Evolutionary conservation across 2,329 filamentous ascomycete species (phyloP).

Genomic region (Coniochaeta sp.): DNA sequence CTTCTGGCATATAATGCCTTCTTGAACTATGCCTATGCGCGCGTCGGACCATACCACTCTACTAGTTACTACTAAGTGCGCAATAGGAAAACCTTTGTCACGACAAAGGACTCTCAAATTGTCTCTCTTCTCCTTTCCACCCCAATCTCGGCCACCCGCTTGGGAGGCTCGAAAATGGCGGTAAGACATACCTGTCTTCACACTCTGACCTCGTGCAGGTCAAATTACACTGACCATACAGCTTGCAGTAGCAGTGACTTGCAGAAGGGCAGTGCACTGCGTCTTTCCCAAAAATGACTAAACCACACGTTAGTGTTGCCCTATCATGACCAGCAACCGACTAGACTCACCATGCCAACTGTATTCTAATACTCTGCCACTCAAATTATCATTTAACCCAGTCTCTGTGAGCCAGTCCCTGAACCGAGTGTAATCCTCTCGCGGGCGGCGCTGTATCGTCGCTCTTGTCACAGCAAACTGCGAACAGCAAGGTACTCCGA

Average conservation of each 20-base stretch:
- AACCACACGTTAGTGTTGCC: neutral
- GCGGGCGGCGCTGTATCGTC: constrained; percentile 38
- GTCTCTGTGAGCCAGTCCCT: constrained; percentile 54
- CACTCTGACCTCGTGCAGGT: constrained; percentile 38
- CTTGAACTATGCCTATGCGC: too few relatives aligned
- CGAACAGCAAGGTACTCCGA: constrained; percentile 55
- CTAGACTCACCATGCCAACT: constrained; percentile 53
- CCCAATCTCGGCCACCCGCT: constrained; percentile 53
- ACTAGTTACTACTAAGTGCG: too few relatives aligned
- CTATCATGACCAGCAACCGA: neutral
- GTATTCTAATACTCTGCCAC: constrained; percentile 56
- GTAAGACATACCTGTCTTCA: constrained; percentile 49
- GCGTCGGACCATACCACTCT: too few relatives aligned
- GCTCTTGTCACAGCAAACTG: constrained; percentile 55
- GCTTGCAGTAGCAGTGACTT: constrained; percentile 57
- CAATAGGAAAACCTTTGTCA: neutral
- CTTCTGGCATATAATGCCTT: too few relatives aligned
- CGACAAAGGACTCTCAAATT: constrained; percentile 6
- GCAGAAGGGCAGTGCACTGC: constrained; percentile 54
- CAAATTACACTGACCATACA: constrained; percentile 52
- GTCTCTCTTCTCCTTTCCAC: constrained; percentile 34
- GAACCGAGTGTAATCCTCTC: constrained; percentile 46
- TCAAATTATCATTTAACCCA: constrained; percentile 42
- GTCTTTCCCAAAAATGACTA: constrained; percentile 51
- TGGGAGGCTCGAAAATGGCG: constrained; percentile 49